Percentiles rank a stretch among this genome's conserved stretches.
Evolutionary conservation across 352 stramenopile species (phyloP).

Genomic region (Pythium volutum): DNA sequence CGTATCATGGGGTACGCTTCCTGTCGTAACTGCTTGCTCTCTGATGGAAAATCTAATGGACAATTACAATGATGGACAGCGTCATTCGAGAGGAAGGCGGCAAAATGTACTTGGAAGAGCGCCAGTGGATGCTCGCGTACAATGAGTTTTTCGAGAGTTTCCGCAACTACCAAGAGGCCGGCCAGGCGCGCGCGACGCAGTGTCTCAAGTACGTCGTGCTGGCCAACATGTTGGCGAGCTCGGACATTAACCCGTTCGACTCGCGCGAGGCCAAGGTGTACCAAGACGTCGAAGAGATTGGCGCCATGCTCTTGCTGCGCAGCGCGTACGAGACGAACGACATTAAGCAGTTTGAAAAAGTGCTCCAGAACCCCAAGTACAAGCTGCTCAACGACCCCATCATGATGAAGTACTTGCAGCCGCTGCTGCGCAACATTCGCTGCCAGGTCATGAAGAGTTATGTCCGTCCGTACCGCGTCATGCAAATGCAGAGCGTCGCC

Average conservation of each 20-base stretch:
- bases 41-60: no score
- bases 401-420: slow-evolving; percentile 89
- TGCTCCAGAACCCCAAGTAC: slow-evolving; percentile 90
- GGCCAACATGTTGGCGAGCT: slow-evolving; percentile 91
- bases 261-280: slow-evolving; percentile 92
- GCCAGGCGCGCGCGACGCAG: slow-evolving; percentile 83
- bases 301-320: slow-evolving; percentile 69
- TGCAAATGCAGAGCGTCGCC: slow-evolving; percentile 87
- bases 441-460: slow-evolving; percentile 91
- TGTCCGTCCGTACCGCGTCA: slow-evolving; percentile 89
- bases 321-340: slow-evolving; percentile 85
- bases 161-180: slow-evolving; percentile 91
- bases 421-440: slow-evolving; percentile 92
- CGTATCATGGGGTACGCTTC: slow-evolving; percentile 85
- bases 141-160: slow-evolving; percentile 95
- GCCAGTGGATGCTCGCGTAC: slow-evolving; percentile 89
- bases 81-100: slow-evolving; percentile 90
- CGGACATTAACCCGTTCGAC: slow-evolving; percentile 93
- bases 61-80: slow-evolving; percentile 21
- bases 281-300: slow-evolving; percentile 77
- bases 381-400: slow-evolving; percentile 92
- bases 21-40: no score
- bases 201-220: slow-evolving; percentile 93
- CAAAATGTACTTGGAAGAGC: slow-evolving; percentile 92
- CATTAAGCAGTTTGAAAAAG: slow-evolving; percentile 91